A percentile compares a stretch with the other conserved stretches of the same genome.
Conservation (phyloP, 2,329 filamentous ascomycete species). For the Epichloe coenophiala region DNA sequence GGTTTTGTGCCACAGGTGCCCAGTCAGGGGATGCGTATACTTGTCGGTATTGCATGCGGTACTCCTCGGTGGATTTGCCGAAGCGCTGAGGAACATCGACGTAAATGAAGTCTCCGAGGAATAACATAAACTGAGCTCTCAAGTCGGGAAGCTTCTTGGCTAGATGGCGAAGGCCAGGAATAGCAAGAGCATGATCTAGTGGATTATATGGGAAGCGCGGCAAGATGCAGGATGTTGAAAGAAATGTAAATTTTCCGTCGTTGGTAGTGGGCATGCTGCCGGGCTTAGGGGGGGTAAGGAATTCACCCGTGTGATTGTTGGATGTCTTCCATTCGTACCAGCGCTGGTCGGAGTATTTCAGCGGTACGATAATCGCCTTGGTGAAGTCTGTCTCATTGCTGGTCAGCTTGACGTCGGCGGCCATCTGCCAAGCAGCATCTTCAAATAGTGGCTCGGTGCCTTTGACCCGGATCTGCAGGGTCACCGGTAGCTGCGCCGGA, state of each 20-base stretch:
- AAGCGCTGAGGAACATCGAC: constrained; percentile 76
- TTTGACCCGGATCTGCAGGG: constrained; percentile 49
- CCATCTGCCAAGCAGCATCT: constrained; percentile 50
- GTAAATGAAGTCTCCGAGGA: constrained; percentile 81
- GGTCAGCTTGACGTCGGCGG: constrained; percentile 51
- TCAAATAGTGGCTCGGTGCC: constrained; percentile 38
- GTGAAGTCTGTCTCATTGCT: constrained; percentile 76
- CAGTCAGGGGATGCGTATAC: constrained; percentile 95
- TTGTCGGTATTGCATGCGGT: constrained; percentile 82
- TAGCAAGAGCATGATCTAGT: constrained; percentile 66
- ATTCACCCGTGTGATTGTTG: constrained; percentile 74
- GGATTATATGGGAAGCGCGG: constrained; percentile 82
- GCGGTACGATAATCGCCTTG: constrained; percentile 49
- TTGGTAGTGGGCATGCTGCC: constrained; percentile 48
- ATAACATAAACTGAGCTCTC: constrained; percentile 66
- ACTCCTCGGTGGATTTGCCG: constrained; percentile 59
- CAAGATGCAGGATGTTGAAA: constrained; percentile 88
- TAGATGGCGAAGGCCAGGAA: constrained; percentile 68
- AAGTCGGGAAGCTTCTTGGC: constrained; percentile 59
- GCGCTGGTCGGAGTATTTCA: constrained; percentile 53
- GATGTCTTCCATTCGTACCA: constrained; percentile 75
- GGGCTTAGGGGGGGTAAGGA: constrained; percentile 60
- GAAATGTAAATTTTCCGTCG: constrained; percentile 69
- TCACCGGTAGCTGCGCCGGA: constrained; percentile 59
- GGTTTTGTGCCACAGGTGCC: constrained; percentile 55